phyloP scores from a whole-genome alignment of 495 filamentous ascomycete species.

The Aspergillus baeticus region DNA sequence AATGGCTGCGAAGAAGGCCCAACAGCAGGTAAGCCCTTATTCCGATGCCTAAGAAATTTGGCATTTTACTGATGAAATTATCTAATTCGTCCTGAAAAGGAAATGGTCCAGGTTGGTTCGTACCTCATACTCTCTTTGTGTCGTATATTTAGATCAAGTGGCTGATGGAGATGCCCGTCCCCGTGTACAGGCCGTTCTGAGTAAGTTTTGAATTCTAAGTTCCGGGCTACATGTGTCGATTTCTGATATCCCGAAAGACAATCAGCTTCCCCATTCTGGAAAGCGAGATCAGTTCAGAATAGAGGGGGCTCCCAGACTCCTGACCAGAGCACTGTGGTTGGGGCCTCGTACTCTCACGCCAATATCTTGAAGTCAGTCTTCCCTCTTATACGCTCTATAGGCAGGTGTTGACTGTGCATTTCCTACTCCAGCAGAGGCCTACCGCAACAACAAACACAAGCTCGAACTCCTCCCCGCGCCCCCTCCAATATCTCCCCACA shows the following conservation, averaged over 20 bases:
- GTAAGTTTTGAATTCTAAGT: conserved; percentile 36
- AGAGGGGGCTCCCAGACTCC: conserved; percentile 48
- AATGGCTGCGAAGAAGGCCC: conserved; percentile 64
- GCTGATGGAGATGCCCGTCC: conserved; percentile 30
- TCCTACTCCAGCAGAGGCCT: conserved; percentile 44
- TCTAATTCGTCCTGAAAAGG: conserved; percentile 48
- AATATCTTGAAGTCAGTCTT: conserved; percentile 83
- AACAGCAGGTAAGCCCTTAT: conserved; percentile 62
- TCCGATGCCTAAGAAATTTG: not conserved
- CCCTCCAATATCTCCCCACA: conserved; percentile 35
- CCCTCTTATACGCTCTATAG: not conserved
- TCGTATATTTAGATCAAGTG: conserved; percentile 12
- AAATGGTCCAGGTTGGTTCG: conserved; percentile 99
- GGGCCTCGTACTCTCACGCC: conserved; percentile 93
- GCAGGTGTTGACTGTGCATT: conserved; percentile 19
- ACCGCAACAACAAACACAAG: conserved; percentile 51
- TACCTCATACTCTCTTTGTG: conserved; percentile 35
- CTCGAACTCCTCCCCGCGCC: conserved; percentile 61
- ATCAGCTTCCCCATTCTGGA: conserved; percentile 88
- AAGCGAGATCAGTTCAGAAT: conserved; percentile 49
- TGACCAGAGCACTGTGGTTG: conserved; percentile 79
- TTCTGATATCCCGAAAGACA: conserved; percentile 46
- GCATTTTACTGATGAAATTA: conserved; percentile 19
- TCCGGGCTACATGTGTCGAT: not conserved
- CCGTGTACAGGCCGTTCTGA: conserved; percentile 45